Evolutionary conservation across 306 rosid species (phyloP), one percentile per base, ranked within the genome.

Genomic region (Mucuna pruriens): DNA sequence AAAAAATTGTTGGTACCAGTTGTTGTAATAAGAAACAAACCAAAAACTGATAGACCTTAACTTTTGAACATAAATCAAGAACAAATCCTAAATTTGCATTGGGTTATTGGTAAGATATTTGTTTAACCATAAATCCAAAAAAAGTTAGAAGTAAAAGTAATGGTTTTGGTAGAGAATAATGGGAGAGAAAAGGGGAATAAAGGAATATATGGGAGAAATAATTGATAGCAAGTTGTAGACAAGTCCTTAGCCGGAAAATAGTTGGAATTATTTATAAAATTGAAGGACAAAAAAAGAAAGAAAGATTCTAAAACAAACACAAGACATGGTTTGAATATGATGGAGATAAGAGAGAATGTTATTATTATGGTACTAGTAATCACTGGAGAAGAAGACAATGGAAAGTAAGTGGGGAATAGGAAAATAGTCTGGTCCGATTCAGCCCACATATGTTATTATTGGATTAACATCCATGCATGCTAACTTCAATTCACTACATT

Each of bases 381-480:
- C 49, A 49, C 19, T 1, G 13, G 25, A 75, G 73, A 55, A 57
- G 54, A 76, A 46, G 36, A 75, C 17, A 83, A 70, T 61, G 74
- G 36, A 77, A 76, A 49, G 79, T 38, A 52, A 71, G 82, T 17
- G 62, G 51, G 38, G 64, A 76, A 36, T 34, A 23, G 62, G 52
- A 71, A 71, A 40, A 33, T 48, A 77, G 69, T 48, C 34, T 58
- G 34, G 57, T 26, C 2, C 22, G 46, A 49, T 83, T 83, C 60
- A 70, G 62, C 79, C 86, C 76, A 78, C 62, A 64, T 44, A 51
- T 84, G 69, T 84, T 78, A 74, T 79, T 84, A 55, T 55, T 64
- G 73, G 77, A 79, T 38, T 65, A 66, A 54, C 55, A 46, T 44
- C 75, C 48, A 79, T 29, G 42, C 74, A 74, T 48, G 82, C n/a